phyloP scores from a whole-genome alignment of 2,329 filamentous ascomycete genomes.

The Periconia sp. region DNA sequence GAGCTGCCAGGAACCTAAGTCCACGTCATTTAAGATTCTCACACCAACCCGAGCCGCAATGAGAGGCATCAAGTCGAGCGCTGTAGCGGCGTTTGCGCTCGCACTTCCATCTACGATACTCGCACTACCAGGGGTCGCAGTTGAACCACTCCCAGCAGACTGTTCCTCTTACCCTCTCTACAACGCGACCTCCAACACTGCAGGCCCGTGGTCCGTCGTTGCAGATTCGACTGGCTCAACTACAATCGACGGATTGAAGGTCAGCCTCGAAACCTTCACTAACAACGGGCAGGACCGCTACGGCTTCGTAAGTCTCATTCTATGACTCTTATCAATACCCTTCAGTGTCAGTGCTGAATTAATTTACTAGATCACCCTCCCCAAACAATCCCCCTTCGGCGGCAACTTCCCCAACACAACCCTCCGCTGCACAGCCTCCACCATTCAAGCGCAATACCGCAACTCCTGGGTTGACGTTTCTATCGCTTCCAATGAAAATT shows the following conservation, averaged over 20 bases:
- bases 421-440: conserved; percentile 6
- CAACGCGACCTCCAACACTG: conserved; percentile 9
- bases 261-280: conserved; percentile 12
- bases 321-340: neutral
- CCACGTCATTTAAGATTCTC: no score
- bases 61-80: no score
- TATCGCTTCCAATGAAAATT: conserved; percentile 14
- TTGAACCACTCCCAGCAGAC: conserved; percentile 5
- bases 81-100: neutral
- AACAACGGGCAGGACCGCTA: conserved; percentile 13
- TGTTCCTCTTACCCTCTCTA: conserved; percentile 15
- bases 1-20: no score
- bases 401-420: conserved; percentile 1
- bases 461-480: conserved; percentile 4
- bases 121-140: neutral
- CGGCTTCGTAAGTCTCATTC: conserved; percentile 11
- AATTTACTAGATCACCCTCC: conserved; percentile 10
- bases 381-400: conserved; percentile 1
- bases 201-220: conserved; percentile 10
- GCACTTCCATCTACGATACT: neutral
- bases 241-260: conserved; percentile 6
- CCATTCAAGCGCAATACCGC: conserved; percentile 4
- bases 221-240: conserved; percentile 8
- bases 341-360: neutral
- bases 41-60: no score